A percentile compares a stretch with the other conserved stretches of the same genome.
These are phyloP conservation scores for Coemansia sp. DNA, from an alignment of 192 early-diverging fungal species.

Conservation along the genomic window DNA sequence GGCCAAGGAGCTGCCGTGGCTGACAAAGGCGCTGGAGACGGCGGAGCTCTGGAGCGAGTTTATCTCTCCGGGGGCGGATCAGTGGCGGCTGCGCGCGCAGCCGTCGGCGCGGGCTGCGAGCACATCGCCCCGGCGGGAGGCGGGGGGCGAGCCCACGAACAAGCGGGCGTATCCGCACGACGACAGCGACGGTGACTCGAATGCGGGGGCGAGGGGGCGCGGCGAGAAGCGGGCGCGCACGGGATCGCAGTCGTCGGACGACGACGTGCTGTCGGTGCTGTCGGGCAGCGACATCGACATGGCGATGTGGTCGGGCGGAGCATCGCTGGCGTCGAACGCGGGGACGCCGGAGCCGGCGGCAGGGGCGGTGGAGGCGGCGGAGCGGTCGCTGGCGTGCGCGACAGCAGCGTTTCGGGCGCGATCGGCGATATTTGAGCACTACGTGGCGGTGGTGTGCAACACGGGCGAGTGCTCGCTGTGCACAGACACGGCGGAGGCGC, in stretches of 20 bases:
- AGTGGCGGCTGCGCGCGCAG: slow-evolving; percentile 37
- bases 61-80: slow-evolving; percentile 45
- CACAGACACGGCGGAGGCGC: slow-evolving; percentile 9
- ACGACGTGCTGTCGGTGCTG: slow-evolving; percentile 38
- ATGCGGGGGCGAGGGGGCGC: not conserved
- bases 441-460: slow-evolving; percentile 58
- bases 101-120: slow-evolving; percentile 26
- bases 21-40: slow-evolving; percentile 34
- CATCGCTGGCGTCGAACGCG: slow-evolving; percentile 15
- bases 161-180: slow-evolving; percentile 21
- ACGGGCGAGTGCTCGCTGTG: slow-evolving; percentile 32
- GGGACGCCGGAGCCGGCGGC: slow-evolving; percentile 16
- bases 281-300: slow-evolving; percentile 45
- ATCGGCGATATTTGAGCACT: slow-evolving; percentile 72
- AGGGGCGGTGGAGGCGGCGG: slow-evolving; percentile 14
- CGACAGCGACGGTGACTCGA: not conserved
- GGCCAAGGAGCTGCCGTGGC: slow-evolving; percentile 25
- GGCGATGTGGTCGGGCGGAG: slow-evolving; percentile 31
- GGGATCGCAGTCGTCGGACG: slow-evolving; percentile 17
- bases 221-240: slow-evolving; percentile 23
- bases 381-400: slow-evolving; percentile 32
- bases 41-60: slow-evolving; percentile 45
- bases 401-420: slow-evolving; percentile 65
- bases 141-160: not conserved
- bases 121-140: not conserved